phyloP scores from a whole-genome alignment of 768 basidiomycete genomes.

The Suillus placidus region DNA sequence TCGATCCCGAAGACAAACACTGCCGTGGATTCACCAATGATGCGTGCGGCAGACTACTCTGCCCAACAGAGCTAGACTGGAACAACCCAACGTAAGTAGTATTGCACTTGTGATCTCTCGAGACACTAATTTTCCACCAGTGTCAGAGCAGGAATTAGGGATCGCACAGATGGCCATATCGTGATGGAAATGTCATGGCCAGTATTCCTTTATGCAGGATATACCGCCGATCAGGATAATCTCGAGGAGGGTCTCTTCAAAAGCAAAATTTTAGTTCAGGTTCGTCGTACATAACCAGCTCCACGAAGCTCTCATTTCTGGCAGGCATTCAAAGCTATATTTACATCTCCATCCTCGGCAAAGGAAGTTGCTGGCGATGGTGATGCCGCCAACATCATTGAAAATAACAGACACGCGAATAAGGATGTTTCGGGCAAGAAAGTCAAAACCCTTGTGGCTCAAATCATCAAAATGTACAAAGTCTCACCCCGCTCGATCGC shows the following conservation, averaged over 20 bases:
- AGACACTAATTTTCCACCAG: neutral
- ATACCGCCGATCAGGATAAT: neutral
- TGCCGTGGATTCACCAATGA: no score
- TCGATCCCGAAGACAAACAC: no score
- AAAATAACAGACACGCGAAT: neutral
- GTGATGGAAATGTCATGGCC: neutral
- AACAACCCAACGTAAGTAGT: neutral
- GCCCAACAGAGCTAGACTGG: neutral
- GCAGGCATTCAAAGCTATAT: conserved; percentile 18
- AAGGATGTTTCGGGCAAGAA: neutral
- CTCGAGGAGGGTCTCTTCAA: neutral
- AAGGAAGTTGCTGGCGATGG: neutral
- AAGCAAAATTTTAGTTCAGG: neutral
- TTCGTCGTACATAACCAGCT: neutral
- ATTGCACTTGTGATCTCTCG: no score
- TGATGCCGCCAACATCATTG: neutral
- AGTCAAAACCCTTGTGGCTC: neutral
- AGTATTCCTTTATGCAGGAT: neutral
- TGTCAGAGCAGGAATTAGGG: neutral
- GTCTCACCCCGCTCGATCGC: no score
- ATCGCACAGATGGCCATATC: neutral
- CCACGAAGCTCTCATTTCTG: neutral
- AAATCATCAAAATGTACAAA: no score
- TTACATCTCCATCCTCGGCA: conserved; percentile 20
- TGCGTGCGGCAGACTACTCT: no score